These are phyloP conservation scores for Pichia thaimueangensis DNA, from an alignment of 805 yeast species.

Conservation along the genomic window DNA sequence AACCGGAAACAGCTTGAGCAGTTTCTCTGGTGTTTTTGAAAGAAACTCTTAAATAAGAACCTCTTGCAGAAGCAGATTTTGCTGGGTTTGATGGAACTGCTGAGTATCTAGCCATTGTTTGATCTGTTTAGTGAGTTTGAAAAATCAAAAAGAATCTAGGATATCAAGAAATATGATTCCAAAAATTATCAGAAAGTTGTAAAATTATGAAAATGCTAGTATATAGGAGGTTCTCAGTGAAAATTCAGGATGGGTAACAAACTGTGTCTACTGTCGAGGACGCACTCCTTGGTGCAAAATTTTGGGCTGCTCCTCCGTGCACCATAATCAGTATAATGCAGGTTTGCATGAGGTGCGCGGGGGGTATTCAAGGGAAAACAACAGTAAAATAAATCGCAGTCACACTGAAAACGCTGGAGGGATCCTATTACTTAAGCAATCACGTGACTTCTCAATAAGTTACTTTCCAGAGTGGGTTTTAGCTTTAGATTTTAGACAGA, in stretches of 20 bases:
- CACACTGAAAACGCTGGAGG: neutral
- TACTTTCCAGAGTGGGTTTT: no score
- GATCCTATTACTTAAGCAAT: neutral
- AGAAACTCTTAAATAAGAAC: constrained; percentile 98
- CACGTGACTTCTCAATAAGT: no score
- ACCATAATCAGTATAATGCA: neutral
- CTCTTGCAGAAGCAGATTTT: constrained; percentile 98
- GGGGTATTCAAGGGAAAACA: neutral
- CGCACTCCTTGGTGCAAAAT: neutral
- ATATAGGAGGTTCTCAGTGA: no score
- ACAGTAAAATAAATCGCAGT: no score
- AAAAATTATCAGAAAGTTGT: no score
- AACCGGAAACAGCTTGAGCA: constrained; percentile 96
- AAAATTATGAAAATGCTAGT: no score
- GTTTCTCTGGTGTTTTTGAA: constrained; percentile 99
- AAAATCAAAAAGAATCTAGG: neutral
- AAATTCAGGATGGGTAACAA: no score
- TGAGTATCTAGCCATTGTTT: constrained; percentile 96
- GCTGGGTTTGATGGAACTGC: constrained; percentile 99
- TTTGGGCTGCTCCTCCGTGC: constrained; percentile 2
- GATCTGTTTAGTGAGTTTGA: constrained; percentile 9
- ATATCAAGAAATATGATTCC: no score
- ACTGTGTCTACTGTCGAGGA: no score
- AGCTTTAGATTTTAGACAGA: no score
- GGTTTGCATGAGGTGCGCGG: constrained; percentile 4